Conservation (phyloP, 78 protist genomes). For the Neovahlkampfia damariscottae region DNA sequence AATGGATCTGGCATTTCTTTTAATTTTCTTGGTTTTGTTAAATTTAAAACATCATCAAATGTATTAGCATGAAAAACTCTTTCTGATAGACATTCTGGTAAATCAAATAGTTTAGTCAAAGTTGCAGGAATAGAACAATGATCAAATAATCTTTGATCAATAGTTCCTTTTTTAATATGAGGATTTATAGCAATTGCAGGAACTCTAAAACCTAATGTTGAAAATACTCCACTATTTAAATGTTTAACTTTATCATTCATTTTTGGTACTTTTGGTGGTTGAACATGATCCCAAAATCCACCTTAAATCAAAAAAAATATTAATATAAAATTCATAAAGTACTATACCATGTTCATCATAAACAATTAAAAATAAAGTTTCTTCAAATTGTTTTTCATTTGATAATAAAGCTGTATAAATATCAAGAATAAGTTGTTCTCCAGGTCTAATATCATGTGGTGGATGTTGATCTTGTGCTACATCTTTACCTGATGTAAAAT, state of each 20-base stretch:
- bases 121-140: too few species aligned
- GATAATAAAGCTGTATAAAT: background rate
- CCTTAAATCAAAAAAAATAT: too few species aligned
- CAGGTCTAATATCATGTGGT: background rate
- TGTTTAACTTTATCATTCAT: constrained; percentile 14
- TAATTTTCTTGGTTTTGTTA: too few species aligned
- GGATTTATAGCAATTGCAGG: background rate
- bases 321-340: too few species aligned
- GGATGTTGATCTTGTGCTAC: background rate
- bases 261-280: constrained; percentile 3
- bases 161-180: background rate
- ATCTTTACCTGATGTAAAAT: background rate
- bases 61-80: too few species aligned
- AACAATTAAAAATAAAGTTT: background rate
- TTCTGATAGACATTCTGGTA: too few species aligned
- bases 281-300: constrained; percentile 25
- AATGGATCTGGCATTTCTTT: too few species aligned
- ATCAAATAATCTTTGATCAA: too few species aligned
- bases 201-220: background rate
- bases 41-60: too few species aligned
- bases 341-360: constrained; percentile 8
- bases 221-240: background rate
- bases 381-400: background rate
- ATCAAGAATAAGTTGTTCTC: background rate
- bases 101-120: too few species aligned